Evolutionary conservation across 1,284 basidiomycete species (phyloP), one percentile per base, ranked within the genome.

Genomic region (Tilletia setariae): DNA sequence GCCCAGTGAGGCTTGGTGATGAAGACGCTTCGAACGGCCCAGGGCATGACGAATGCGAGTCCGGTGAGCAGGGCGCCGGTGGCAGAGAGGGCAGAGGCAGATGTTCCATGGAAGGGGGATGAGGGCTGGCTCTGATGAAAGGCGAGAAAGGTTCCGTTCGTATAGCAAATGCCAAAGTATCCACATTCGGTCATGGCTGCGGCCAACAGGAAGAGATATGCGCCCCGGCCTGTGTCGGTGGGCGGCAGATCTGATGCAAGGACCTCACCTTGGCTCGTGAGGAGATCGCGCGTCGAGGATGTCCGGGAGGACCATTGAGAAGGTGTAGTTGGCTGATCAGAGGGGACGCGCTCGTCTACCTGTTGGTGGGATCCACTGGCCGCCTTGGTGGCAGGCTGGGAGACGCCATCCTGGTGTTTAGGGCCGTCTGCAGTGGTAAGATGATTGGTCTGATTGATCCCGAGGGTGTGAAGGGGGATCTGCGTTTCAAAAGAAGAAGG

Each of bases 161-260:
- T 30, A 16, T 32, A 61, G 23, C 28, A 9, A 7, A 61, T 30
- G 16, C 56, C 56, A 30, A 61, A 61, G 28, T 35, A 61, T 28
- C 28, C 11, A 13, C 19, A 19, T 35, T 61, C 56, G 30, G 56
- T 61, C 30, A 35, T 16, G 28, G 35, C 32, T 28, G 56, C 56
- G 28, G 56, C 56, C 28, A 61, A 15, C 3, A 61, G 56, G 56
- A 61, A 61, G 28, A 40, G n/a, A 16, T 61, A 61, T 13, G 56
- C 56, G 1, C 56, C 56, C 16, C 32, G 28, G 25, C 56, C 56
- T 32, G 11, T 28, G 56, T 61, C 56, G 2, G 32, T 40, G 2
- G 56, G 56, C 7, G 56, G 56, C 23, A 61, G 56, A 16, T 61
- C n/a, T 1, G 56, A 61, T 30, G 56, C 56, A 11, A 61, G 30